Conservation (phyloP, 2,329 filamentous ascomycete genomes). For the Emergomyces pasteurianus region DNA sequence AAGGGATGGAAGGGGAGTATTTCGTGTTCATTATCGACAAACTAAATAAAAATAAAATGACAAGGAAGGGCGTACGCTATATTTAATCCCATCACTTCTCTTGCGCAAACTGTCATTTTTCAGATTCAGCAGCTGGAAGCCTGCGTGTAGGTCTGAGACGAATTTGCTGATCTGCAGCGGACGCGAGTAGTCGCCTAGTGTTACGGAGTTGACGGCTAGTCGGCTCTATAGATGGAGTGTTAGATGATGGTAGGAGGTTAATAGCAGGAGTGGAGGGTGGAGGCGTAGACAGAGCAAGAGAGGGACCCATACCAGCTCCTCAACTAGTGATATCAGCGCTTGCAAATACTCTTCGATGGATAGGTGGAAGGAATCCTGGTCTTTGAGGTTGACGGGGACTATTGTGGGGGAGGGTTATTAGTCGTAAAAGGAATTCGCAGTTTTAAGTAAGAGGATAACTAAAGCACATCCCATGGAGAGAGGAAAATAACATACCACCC, state of each 20-base stretch:
- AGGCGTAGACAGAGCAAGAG: neutral
- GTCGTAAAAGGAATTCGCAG: neutral
- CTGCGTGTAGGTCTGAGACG: conserved; percentile 88
- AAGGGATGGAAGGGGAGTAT: neutral
- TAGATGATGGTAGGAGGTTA: neutral
- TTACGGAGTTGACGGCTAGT: conserved; percentile 88
- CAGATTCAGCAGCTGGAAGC: conserved; percentile 92
- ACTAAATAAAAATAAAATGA: neutral
- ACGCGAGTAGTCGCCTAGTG: conserved; percentile 72
- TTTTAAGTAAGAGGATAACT: neutral
- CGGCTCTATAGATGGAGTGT: conserved; percentile 44
- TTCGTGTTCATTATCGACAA: too few relatives aligned
- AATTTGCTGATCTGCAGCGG: conserved; percentile 83
- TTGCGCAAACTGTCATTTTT: conserved; percentile 90
- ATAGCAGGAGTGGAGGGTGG: too few relatives aligned
- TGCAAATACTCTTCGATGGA: conserved; percentile 96
- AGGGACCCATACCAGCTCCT: conserved; percentile 55
- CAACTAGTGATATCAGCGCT: conserved; percentile 71
- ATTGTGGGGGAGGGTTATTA: neutral
- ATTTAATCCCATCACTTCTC: conserved; percentile 88
- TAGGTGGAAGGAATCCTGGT: conserved; percentile 81
- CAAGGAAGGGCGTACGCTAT: conserved; percentile 47
- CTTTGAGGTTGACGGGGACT: conserved; percentile 89
- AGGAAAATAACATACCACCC: conserved; percentile 42
- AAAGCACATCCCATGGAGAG: neutral